Evolutionary conservation across 2,329 filamentous ascomycete genomes (phyloP), one percentile per base, ranked within the genome.

Genomic region (Calycina herbarum): DNA sequence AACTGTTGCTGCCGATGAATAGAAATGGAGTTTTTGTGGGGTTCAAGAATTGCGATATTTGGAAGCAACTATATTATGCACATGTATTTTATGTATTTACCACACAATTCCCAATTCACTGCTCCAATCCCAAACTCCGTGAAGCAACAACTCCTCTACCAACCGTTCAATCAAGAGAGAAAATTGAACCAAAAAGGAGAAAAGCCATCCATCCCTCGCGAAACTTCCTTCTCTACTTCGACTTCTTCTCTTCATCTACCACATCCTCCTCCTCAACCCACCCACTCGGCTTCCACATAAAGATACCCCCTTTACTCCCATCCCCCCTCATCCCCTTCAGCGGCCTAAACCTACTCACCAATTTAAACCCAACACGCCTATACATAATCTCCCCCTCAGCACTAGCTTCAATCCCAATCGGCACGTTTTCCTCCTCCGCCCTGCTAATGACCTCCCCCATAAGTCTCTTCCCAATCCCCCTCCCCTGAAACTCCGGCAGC

Each of bases 391-490:
- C 73, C 8, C 73, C 73, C 13, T 33, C n/a, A 5, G 29, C 51
- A 66, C 68, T 74, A 2, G 70, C 64, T 45, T 72, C 70, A 60
- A 75, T 35, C 1, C 69, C 71, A 8, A 73, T 61, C 20, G 64
- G 11, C 8, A 74, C 72, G 24, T 58, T 59, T 61, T 75, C 73
- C 42, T 61, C 61, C 60, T 72, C 67, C 5, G 73, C 72, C 59
- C 59, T 67, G 40, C 60, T 56, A n/a, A 72, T 59, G 8, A 72
- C 67, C 66, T 73, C 68, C 31, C 57, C 64, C 72, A 75, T 73
- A 33, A 75, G 60, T 58, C 17, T 67, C 69, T 68, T 73, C 59
- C 73, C 73, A 59, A 73, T 65, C 1, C 70, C 70, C 65, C 57
- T 66, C 24, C 72, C 63, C 42, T 72, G 72, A 56, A 65, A 74